phyloP scores from a whole-genome alignment of 2,329 filamentous ascomycete genomes.

The Elsinoe australis region DNA sequence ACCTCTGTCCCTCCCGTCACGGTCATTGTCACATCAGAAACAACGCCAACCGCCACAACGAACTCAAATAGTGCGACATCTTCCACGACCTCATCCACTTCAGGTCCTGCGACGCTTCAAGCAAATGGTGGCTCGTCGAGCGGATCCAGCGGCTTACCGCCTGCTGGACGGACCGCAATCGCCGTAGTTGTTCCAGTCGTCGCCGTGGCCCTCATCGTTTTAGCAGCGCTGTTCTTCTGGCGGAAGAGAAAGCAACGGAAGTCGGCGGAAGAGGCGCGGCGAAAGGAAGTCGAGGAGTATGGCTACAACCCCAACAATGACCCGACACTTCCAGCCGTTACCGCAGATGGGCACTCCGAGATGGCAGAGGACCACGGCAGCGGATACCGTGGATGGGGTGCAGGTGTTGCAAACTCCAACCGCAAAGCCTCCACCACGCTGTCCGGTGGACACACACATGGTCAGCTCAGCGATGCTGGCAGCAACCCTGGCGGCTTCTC shows the following conservation, averaged over 20 bases:
- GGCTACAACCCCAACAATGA: constrained; percentile 97
- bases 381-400: constrained; percentile 94
- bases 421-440: constrained; percentile 85
- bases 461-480: constrained; percentile 58
- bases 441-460: constrained; percentile 56
- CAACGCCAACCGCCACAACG: constrained; percentile 18
- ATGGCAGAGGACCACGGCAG: constrained; percentile 69
- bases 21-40: constrained; percentile 24
- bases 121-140: constrained; percentile 17
- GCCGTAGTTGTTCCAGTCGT: constrained; percentile 91
- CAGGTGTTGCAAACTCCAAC: constrained; percentile 65
- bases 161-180: constrained; percentile 71
- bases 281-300: constrained; percentile 96
- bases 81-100: constrained; percentile 20
- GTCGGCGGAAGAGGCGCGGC: constrained; percentile 74
- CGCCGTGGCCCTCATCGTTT: constrained; percentile 70
- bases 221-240: constrained; percentile 77
- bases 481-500: constrained; percentile 44
- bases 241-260: constrained; percentile 79
- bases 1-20: constrained; percentile 19
- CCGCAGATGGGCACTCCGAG: constrained; percentile 52
- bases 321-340: constrained; percentile 61
- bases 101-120: constrained; percentile 20
- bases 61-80: constrained; percentile 19
- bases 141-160: constrained; percentile 44